Evolutionary conservation across 2,329 filamentous ascomycete genomes (phyloP).

Genomic region (Drechslerella coelobrocha): DNA sequence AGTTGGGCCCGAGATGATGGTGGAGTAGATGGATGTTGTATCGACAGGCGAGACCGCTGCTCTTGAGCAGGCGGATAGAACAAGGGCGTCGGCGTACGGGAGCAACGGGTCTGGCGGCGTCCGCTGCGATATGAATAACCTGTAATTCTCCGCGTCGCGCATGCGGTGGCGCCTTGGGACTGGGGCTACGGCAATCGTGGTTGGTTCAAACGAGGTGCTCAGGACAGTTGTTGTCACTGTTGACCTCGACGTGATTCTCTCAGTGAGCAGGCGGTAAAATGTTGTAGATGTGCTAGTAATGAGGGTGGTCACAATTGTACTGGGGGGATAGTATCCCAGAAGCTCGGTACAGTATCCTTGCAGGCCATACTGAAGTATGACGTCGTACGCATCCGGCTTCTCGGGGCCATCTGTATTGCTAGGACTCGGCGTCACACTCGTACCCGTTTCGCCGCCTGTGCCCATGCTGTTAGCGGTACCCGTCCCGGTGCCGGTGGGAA

Average conservation of each 20-base stretch:
- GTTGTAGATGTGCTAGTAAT: too few relatives aligned
- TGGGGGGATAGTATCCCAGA: neutral
- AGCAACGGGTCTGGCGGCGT: neutral
- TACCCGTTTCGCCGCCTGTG: neutral
- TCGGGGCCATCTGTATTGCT: neutral
- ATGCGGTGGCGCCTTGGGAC: neutral
- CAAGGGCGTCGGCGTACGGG: neutral
- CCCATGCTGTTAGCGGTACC: neutral
- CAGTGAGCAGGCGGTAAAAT: too few relatives aligned
- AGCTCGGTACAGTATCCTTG: constrained; percentile 14
- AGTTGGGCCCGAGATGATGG: too few relatives aligned
- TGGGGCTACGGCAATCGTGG: neutral
- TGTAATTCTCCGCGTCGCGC: neutral
- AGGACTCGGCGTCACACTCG: neutral
- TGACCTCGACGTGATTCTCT: too few relatives aligned
- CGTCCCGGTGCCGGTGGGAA: neutral
- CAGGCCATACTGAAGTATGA: constrained; percentile 2
- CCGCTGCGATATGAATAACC: too few relatives aligned
- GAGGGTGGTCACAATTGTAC: neutral
- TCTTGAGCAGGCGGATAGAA: neutral
- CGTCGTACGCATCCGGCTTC: constrained; percentile 14
- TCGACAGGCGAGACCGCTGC: neutral
- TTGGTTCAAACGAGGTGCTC: too few relatives aligned
- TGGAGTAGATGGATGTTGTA: neutral
- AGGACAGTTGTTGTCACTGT: too few relatives aligned